These are phyloP conservation scores for Malassezia equina DNA, from an alignment of 1,284 basidiomycete genomes.

Conservation along the genomic window DNA sequence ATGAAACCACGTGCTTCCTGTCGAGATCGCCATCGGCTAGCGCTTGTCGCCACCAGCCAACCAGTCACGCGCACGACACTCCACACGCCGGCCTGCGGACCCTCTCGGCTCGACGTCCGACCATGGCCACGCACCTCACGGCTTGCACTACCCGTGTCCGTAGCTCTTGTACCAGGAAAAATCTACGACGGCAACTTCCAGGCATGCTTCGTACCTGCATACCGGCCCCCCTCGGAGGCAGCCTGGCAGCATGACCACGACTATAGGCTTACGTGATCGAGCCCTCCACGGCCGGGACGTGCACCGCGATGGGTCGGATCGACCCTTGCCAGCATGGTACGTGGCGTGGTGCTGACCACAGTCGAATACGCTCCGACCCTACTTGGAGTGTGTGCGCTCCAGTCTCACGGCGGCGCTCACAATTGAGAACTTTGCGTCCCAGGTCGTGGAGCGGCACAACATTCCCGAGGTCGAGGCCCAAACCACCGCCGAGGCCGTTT, in stretches of 20 bases:
- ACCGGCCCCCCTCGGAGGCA: not conserved
- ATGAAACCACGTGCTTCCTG: not conserved
- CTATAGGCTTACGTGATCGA: not conserved
- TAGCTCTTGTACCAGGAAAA: too few relatives aligned
- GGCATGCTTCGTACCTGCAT: too few relatives aligned
- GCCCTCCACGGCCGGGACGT: not conserved
- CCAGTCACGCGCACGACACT: conserved; percentile 1
- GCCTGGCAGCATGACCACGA: not conserved
- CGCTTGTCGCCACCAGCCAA: conserved; percentile 8
- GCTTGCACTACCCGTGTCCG: too few relatives aligned
- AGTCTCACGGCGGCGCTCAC: conserved; percentile 95
- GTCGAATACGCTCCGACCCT: conserved; percentile 71
- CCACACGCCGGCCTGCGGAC: not conserved
- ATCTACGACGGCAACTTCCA: too few relatives aligned
- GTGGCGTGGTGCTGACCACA: conserved; percentile 12
- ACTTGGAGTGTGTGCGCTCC: conserved; percentile 86
- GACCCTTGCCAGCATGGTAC: conserved; percentile 8
- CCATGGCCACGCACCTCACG: not conserved
- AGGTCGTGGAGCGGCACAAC: conserved; percentile 93
- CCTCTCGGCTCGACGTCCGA: not conserved
- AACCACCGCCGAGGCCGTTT: conserved; percentile 59
- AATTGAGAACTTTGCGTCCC: conserved; percentile 91
- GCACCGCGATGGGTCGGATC: not conserved
- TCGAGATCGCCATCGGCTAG: conserved; percentile 8
- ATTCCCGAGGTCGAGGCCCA: conserved; percentile 58